Base-by-base conservation (phyloP, 108 stramenopile species). In the Seminavis robusta region DNA sequence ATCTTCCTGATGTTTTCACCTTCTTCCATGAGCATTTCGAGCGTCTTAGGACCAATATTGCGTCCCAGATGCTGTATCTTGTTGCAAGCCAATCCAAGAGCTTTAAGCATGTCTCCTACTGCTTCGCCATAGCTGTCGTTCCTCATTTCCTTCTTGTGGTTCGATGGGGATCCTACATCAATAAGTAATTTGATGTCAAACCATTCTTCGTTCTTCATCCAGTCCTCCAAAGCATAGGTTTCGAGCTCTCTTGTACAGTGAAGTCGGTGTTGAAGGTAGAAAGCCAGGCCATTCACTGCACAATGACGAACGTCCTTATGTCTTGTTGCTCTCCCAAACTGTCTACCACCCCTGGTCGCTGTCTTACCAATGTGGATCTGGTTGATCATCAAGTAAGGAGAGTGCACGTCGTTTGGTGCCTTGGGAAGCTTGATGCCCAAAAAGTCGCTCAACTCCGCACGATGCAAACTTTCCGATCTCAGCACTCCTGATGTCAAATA, bases 241-340 rank as follows among this genome's bases (percentile, higher is more conserved):
- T 33, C 9, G 24, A 39, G 41, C 33, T 56, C 54, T 9, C 33
- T 4, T 26, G 54, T 25, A 33, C 24, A 4, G 6, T 39, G 10
- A 25, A 56, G 41, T 9, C 54, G 54, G 4, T 20, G 4, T 17
- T 4, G 8, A 25, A 56, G 41, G 54, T 41, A 56, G 7, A 52
- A 13, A 3, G 51, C 37, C 4, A 56, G 37, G 4, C 23, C 54
- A 2, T 39, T 39, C 5, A 56, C 24, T 27, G 39, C 11, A 26
- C 54, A 56, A 2, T 41, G 24, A 15, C 3, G 4, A 3, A 56
- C 54, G 29, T 56, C 31, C 11, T 27, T 39, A 39, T 56, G 54
- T 11, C 54, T 25, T 6, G 39, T 41, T 16, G 54, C 37, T 2
- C 39, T 37, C 2, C 54, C 54, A 29, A 41, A 56, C n/a, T n/a